Percentiles rank a stretch among this genome's conserved stretches.
Conservation (phyloP, 371 early-diverging fungal species). For the Entomophthora muscae region DNA sequence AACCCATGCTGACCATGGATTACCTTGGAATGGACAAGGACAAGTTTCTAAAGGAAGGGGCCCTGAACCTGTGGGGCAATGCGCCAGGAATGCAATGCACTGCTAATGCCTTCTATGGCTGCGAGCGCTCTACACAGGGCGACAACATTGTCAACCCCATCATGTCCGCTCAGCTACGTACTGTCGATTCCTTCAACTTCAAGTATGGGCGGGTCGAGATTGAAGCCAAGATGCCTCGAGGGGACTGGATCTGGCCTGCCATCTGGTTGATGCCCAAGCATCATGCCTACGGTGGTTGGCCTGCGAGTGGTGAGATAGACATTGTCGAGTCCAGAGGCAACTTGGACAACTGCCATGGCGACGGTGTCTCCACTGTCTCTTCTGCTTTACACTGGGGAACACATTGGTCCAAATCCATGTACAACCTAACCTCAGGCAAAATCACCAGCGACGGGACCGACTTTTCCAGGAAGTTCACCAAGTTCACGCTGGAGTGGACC, state of each 20-base stretch:
- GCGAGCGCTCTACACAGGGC: constrained; percentile 27
- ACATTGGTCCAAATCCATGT: neutral
- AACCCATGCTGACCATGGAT: constrained; percentile 45
- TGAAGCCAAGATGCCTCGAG: too few relatives aligned
- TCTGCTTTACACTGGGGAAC: constrained; percentile 9
- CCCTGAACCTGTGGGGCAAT: constrained; percentile 17
- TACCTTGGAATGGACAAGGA: constrained; percentile 13
- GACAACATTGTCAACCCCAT: too few relatives aligned
- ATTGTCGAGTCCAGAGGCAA: too few relatives aligned
- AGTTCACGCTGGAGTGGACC: constrained; percentile 36
- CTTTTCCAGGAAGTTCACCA: constrained; percentile 24
- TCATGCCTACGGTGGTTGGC: constrained; percentile 45
- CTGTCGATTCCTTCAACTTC: too few relatives aligned
- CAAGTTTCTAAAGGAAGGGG: constrained; percentile 12
- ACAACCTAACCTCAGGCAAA: constrained; percentile 2
- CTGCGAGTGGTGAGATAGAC: constrained; percentile 51
- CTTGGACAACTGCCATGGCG: constrained; percentile 23
- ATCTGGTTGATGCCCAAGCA: constrained; percentile 52
- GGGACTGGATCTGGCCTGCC: too few relatives aligned
- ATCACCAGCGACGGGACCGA: constrained; percentile 11
- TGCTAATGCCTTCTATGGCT: constrained; percentile 23
- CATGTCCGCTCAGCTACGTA: too few relatives aligned
- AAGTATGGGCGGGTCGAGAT: too few relatives aligned
- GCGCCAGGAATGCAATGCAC: constrained; percentile 19
- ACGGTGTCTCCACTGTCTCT: neutral